Percentiles rank a stretch among this genome's conserved stretches.
Conservation (phyloP, 768 basidiomycete species). For the Mycena sanguinolenta region DNA sequence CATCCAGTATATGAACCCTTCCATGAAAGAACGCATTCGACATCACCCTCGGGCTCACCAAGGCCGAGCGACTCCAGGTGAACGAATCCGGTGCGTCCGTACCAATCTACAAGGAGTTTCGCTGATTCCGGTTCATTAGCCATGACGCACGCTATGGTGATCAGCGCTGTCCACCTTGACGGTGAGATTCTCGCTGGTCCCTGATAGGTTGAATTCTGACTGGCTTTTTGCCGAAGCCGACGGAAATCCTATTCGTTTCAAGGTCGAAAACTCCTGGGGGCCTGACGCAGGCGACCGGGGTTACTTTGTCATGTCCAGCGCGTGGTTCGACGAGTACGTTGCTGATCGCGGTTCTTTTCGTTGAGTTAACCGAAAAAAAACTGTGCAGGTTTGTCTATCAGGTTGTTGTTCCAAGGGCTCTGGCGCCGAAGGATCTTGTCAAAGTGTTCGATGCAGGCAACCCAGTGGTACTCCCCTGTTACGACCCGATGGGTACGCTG, state of each 20-base stretch:
- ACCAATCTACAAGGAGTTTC: neutral
- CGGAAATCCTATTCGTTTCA: slow-evolving; percentile 89
- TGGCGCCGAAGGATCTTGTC: slow-evolving; percentile 86
- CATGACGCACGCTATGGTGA: slow-evolving; percentile 98
- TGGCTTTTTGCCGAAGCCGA: slow-evolving; percentile 36
- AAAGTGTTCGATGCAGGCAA: slow-evolving; percentile 82
- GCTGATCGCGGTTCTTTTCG: neutral
- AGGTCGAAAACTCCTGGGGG: slow-evolving; percentile 98
- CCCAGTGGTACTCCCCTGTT: slow-evolving; percentile 79
- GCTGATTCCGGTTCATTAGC: slow-evolving; percentile 41
- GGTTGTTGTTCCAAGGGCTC: slow-evolving; percentile 85
- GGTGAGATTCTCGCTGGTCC: slow-evolving; percentile 24
- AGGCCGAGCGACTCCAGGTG: slow-evolving; percentile 86
- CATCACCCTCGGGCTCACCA: slow-evolving; percentile 83
- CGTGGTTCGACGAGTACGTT: slow-evolving; percentile 88
- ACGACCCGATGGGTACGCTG: slow-evolving; percentile 86
- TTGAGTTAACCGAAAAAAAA: slow-evolving; percentile 3
- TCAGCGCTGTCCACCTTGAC: slow-evolving; percentile 92
- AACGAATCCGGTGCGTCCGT: slow-evolving; percentile 67
- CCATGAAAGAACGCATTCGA: slow-evolving; percentile 81
- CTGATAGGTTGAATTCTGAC: neutral
- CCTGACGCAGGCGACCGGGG: slow-evolving; percentile 83
- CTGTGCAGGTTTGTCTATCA: slow-evolving; percentile 86
- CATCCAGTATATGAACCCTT: neutral
- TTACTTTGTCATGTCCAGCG: slow-evolving; percentile 92